Evolutionary conservation across 805 yeast species (phyloP).

Genomic region (Diddensiella caesifluorescens): DNA sequence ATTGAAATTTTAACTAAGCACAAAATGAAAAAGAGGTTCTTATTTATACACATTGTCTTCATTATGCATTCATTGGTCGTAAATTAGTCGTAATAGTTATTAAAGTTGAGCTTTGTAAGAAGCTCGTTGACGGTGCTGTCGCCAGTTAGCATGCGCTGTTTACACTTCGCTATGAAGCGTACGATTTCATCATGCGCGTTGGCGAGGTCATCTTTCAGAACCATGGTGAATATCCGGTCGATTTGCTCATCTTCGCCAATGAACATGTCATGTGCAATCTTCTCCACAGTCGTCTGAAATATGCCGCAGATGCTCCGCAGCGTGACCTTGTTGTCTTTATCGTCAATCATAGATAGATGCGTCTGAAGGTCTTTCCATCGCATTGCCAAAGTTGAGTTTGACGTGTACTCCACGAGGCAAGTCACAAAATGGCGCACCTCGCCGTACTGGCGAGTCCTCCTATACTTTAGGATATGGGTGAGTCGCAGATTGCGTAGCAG

Average conservation of each 20-base stretch:
- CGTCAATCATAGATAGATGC: not conserved
- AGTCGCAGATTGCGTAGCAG: slow-evolving; percentile 5
- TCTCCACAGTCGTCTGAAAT: not conserved
- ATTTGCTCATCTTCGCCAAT: not conserved
- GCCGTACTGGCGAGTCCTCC: too few species aligned
- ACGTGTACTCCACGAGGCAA: not conserved
- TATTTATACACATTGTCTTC: too few species aligned
- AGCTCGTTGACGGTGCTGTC: slow-evolving; percentile 2
- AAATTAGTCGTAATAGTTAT: not conserved
- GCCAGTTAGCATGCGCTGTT: too few species aligned
- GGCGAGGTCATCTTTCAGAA: not conserved
- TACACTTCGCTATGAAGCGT: not conserved
- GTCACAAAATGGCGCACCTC: slow-evolving; percentile 3
- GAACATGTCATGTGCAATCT: not conserved
- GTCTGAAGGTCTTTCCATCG: not conserved
- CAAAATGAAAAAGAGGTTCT: too few species aligned
- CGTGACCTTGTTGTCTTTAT: not conserved
- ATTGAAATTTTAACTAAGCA: too few species aligned
- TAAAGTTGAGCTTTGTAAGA: slow-evolving; percentile 3
- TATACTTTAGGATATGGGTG: not conserved
- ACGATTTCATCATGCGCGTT: slow-evolving; percentile 1
- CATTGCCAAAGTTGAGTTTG: not conserved
- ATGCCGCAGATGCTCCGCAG: slow-evolving; percentile 1
- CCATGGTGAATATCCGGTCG: not conserved
- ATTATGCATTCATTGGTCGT: too few species aligned